Percentiles rank a stretch among this genome's conserved stretches.
phyloP scores from a whole-genome alignment of 2,329 filamentous ascomycete genomes.

The Ophiostoma ulmi region DNA sequence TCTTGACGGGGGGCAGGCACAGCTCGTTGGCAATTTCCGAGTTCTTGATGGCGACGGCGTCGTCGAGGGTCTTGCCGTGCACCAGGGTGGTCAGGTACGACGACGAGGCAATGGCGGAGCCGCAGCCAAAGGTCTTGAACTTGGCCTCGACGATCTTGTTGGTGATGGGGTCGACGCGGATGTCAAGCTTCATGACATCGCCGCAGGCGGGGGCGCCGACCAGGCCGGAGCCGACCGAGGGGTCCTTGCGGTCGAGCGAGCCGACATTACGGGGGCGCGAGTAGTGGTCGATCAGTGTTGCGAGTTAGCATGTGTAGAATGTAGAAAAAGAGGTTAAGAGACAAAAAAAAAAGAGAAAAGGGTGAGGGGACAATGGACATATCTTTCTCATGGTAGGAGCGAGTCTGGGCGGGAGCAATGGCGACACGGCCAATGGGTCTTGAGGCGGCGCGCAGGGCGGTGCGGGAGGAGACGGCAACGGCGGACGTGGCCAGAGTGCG shows the following conservation, averaged over 20 bases:
- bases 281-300: conserved; percentile 31
- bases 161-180: conserved; percentile 80
- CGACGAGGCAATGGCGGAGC: conserved; percentile 87
- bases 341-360: neutral
- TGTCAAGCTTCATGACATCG: conserved; percentile 92
- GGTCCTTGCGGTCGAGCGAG: conserved; percentile 64
- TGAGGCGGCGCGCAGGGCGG: conserved; percentile 24
- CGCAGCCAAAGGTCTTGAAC: conserved; percentile 97
- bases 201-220: conserved; percentile 88
- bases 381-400: conserved; percentile 31
- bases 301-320: conserved; percentile 5
- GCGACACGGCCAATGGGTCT: conserved; percentile 23
- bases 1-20: conserved; percentile 82
- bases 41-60: conserved; percentile 88
- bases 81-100: conserved; percentile 86
- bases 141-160: conserved; percentile 91
- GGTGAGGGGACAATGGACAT: conserved; percentile 16
- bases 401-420: conserved; percentile 23
- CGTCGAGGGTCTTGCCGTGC: conserved; percentile 90
- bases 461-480: conserved; percentile 22
- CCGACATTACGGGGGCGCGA: conserved; percentile 46
- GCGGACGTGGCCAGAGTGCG: conserved; percentile 20
- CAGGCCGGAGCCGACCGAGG: conserved; percentile 82
- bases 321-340: neutral
- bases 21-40: conserved; percentile 98